These are phyloP conservation scores for Colletotrichum sp. DNA, from an alignment of 2,329 filamentous ascomycete genomes.

Conservation along the genomic window DNA sequence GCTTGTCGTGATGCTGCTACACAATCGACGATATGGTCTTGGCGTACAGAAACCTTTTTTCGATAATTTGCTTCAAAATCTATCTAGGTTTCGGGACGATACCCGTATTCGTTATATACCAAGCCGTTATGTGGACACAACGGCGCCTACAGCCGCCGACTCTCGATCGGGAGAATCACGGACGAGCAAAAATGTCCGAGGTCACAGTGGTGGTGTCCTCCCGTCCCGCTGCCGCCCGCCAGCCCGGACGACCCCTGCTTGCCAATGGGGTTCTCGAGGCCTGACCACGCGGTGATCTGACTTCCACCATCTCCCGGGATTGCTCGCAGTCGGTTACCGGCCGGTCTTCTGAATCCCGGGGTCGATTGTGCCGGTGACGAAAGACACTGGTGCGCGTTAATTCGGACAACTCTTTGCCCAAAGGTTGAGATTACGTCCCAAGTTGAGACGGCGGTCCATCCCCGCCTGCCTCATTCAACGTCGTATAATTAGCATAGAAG, in stretches of 20 bases:
- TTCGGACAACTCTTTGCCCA: not conserved
- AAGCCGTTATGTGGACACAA: not conserved
- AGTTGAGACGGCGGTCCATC: not conserved
- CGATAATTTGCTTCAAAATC: not conserved
- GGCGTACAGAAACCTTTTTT: not conserved
- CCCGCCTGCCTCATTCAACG: not conserved
- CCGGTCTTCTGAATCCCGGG: not conserved
- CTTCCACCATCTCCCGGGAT: not conserved
- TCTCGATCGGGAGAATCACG: not conserved
- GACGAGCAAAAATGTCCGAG: slow-evolving; percentile 7
- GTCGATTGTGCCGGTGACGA: not conserved
- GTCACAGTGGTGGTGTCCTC: not conserved
- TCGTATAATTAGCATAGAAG: not conserved
- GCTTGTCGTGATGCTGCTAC: not conserved
- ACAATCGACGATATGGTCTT: not conserved
- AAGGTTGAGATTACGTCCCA: not conserved
- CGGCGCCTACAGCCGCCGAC: not conserved
- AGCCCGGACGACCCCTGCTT: not conserved
- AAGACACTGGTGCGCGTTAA: not conserved
- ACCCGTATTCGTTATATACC: not conserved
- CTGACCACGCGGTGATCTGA: not conserved
- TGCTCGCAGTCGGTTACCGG: not conserved
- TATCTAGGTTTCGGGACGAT: not conserved
- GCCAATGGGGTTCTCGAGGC: not conserved
- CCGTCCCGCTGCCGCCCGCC: not conserved